Evolutionary conservation across 2,329 filamentous ascomycete genomes (phyloP).

Genomic region (Acrodontium crateriforme): DNA sequence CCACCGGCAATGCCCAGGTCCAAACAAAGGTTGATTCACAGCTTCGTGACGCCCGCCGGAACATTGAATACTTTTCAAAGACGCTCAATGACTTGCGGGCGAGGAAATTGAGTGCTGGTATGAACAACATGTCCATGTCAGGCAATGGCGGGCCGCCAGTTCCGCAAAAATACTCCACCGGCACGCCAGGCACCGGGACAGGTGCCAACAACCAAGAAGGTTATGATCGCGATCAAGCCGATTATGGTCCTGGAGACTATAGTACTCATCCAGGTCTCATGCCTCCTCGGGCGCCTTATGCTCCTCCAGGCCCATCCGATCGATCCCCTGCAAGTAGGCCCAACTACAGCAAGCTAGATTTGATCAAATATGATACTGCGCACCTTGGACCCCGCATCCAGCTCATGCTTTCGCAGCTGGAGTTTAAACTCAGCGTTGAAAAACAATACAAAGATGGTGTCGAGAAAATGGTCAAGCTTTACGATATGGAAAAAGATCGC

Average conservation of each 20-base stretch:
- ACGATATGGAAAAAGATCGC: slow-evolving; percentile 91
- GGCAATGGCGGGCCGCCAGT: slow-evolving; percentile 27
- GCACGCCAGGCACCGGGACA: slow-evolving; percentile 15
- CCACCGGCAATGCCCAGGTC: slow-evolving; percentile 85
- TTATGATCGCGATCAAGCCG: slow-evolving; percentile 41
- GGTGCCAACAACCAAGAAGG: slow-evolving; percentile 32
- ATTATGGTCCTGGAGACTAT: slow-evolving; percentile 49
- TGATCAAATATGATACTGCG: slow-evolving; percentile 96
- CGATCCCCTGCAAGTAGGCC: slow-evolving; percentile 60
- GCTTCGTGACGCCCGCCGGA: slow-evolving; percentile 83
- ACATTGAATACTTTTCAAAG: slow-evolving; percentile 91
- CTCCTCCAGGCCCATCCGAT: slow-evolving; percentile 54
- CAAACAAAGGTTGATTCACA: slow-evolving; percentile 83
- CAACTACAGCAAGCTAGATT: slow-evolving; percentile 92
- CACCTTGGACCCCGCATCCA: slow-evolving; percentile 95
- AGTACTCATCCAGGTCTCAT: slow-evolving; percentile 56
- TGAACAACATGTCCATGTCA: slow-evolving; percentile 54
- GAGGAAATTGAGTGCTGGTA: slow-evolving; percentile 55
- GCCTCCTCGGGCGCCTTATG: slow-evolving; percentile 68
- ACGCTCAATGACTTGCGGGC: slow-evolving; percentile 78
- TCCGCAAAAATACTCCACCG: slow-evolving; percentile 15
- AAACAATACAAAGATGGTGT: slow-evolving; percentile 98
- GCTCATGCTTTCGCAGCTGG: slow-evolving; percentile 95
- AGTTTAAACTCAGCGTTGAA: slow-evolving; percentile 97
- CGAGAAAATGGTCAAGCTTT: slow-evolving; percentile 97